phyloP scores from a whole-genome alignment of 495 filamentous ascomycete genomes.

The Rhypophila decipiens region DNA sequence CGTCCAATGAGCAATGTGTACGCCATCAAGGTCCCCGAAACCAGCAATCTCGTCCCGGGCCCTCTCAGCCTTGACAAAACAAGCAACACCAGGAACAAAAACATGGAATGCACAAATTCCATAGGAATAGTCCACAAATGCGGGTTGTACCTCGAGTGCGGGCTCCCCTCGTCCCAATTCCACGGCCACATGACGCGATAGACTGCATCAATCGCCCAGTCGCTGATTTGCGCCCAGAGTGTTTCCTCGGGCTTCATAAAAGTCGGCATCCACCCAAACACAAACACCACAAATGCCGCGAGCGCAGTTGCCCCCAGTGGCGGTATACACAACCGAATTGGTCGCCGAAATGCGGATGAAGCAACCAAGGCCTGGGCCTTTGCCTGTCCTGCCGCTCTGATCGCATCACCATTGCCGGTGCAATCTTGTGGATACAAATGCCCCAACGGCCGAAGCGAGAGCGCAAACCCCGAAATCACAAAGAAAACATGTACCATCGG shows the following conservation, averaged over 20 bases:
- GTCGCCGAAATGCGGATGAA: background rate
- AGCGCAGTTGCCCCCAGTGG: background rate
- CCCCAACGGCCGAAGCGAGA: background rate
- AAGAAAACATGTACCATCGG: background rate
- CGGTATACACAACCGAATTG: background rate
- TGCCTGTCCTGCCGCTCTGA: background rate
- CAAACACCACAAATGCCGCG: background rate
- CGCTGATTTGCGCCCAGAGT: background rate
- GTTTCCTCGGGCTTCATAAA: background rate
- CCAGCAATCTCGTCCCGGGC: background rate
- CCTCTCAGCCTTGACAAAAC: background rate
- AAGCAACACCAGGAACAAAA: background rate
- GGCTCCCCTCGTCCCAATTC: background rate
- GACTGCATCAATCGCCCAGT: background rate
- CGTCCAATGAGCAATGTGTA: background rate
- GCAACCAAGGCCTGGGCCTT: background rate
- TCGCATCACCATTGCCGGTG: no score
- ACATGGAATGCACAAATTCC: background rate
- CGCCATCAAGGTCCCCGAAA: background rate
- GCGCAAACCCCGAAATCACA: background rate
- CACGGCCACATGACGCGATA: background rate
- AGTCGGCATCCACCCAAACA: background rate
- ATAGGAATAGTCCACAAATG: background rate
- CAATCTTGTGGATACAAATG: background rate
- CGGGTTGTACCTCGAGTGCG: background rate